Base-by-base conservation (phyloP, 2,329 filamentous ascomycete genomes). In the Metarhizium guizhouense region DNA sequence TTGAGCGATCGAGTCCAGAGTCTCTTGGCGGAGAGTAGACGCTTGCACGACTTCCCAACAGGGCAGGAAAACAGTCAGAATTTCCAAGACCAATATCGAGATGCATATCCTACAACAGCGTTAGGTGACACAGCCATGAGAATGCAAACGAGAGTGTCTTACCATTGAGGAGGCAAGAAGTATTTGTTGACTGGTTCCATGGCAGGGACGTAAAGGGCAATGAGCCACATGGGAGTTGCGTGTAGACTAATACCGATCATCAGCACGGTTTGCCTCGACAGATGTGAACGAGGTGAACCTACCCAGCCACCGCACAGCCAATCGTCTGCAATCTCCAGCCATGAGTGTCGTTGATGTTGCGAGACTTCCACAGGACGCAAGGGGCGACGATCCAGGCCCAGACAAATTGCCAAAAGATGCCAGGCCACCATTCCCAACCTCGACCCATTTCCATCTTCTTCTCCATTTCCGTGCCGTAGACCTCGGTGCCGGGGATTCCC, bases 361-460 rank as follows among this genome's bases (percentile, higher is more conserved):
- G 76, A 38, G 83, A 80, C 60, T 77, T 76, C 75, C 79, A 86
- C 2, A 87, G 72, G 52, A 85, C 70, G 58, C 76, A 71, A 2
- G 83, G 82, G 2, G 83, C 82, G 55, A 81, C 76, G 32, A 82
- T 62, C 72, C 76, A 81, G 5, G 76, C 73, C 79, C 78, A 83
- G 53, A 78, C 66, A 48, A 83, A 73, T 60, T 84, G 83, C 82
- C 82, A 86, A 29, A 83, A 68, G 42, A 82, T 74, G 0, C 78
- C 80, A 2, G 81, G 80, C 70, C 81, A 78, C 84, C 85, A 88
- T 70, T 88, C 85, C 75, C 78, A 84, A 2, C 85, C 84, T 18
- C 72, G 64, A 51, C 68, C 67, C 62, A 76, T 75, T 14, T 72
- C 65, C 18, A 74, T 68, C 38, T 72, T 70, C 43, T 75, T 70